Conservation (phyloP, 768 basidiomycete genomes). For the Imleria badia region DNA sequence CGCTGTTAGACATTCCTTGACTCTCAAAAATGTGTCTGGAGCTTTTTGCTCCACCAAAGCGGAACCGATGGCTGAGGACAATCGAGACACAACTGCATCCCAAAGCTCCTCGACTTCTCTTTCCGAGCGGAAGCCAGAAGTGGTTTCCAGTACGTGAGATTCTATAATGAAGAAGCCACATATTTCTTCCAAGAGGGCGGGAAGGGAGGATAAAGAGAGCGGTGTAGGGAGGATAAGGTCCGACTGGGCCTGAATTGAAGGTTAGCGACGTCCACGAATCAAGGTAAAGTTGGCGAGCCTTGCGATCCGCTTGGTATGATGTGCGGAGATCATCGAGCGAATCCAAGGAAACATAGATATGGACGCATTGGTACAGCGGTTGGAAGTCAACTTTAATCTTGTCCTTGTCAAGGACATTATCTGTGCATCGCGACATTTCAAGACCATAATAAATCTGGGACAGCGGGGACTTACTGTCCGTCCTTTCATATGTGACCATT, state of each 20-base stretch:
- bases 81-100: constrained; percentile 77
- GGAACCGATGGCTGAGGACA: constrained; percentile 72
- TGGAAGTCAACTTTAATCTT: constrained; percentile 88
- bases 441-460: constrained; percentile 1
- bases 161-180: constrained; percentile 98
- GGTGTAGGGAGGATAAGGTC: constrained; percentile 86
- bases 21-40: constrained; percentile 75
- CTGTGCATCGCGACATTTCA: constrained; percentile 39
- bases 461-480: constrained; percentile 69
- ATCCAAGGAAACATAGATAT: constrained; percentile 91
- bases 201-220: constrained; percentile 62
- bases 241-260: constrained; percentile 78
- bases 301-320: constrained; percentile 96
- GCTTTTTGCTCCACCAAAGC: constrained; percentile 73
- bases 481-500: constrained; percentile 88
- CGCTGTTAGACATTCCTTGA: constrained; percentile 79
- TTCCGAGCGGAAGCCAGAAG: constrained; percentile 85
- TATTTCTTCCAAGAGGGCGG: constrained; percentile 86
- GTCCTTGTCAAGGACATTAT: constrained; percentile 90
- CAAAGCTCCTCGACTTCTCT: constrained; percentile 94
- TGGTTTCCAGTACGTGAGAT: constrained; percentile 85
- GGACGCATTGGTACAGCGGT: constrained; percentile 94
- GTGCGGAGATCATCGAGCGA: constrained; percentile 86
- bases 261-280: constrained; percentile 14
- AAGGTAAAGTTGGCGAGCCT: constrained; percentile 44